Percentiles rank a stretch among this genome's conserved stretches.
These are phyloP conservation scores for Pyrrhoderma lamaoense DNA, from an alignment of 1,284 basidiomycete genomes.

Conservation along the genomic window DNA sequence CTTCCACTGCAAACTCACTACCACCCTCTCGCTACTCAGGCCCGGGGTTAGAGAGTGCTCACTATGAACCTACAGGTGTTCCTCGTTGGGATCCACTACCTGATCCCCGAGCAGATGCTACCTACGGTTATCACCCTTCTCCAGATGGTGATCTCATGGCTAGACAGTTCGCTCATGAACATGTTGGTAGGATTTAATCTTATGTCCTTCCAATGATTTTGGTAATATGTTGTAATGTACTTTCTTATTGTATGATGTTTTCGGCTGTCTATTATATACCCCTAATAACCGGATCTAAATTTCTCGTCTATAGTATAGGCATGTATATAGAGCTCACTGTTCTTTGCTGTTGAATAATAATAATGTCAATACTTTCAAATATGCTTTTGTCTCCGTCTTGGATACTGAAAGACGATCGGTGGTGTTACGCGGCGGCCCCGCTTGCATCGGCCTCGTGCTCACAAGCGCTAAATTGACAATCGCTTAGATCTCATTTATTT, in stretches of 20 bases:
- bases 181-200: constrained; percentile 9
- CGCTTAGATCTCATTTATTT: constrained; percentile 1
- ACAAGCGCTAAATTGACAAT: neutral
- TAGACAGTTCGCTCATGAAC: constrained; percentile 7
- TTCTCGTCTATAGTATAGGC: neutral
- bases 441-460: neutral
- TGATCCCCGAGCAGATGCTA: constrained; percentile 3
- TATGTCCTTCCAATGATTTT: neutral
- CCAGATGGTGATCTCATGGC: neutral
- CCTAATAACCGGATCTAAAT: neutral
- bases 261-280: constrained; percentile 1
- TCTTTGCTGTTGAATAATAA: constrained; percentile 4
- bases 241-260: constrained; percentile 1
- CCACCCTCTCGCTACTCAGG: constrained; percentile 20
- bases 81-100: constrained; percentile 17
- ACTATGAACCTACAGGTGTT: constrained; percentile 54
- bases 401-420: neutral
- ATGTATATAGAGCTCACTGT: constrained; percentile 4
- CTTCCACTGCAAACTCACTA: constrained; percentile 43
- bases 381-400: neutral
- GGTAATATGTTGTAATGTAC: constrained; percentile 2
- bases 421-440: neutral
- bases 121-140: constrained; percentile 11
- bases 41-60: constrained; percentile 25
- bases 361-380: neutral